Evolutionary conservation across 805 yeast species (phyloP).

Genomic region (Candida adriatica): DNA sequence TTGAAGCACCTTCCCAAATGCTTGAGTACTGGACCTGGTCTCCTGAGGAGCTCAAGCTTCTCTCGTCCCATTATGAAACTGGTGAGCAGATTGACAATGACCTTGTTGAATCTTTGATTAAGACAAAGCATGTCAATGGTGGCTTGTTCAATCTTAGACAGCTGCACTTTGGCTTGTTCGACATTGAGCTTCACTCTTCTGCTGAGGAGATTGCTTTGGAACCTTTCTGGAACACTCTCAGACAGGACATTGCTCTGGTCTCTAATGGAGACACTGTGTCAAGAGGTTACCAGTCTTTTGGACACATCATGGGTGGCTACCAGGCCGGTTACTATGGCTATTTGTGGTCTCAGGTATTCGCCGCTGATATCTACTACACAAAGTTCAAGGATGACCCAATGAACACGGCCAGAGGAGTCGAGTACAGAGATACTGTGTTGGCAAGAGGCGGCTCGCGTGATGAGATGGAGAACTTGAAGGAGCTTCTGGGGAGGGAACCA

Average conservation of each 20-base stretch:
- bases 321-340: conserved; percentile 86
- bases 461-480: conserved; percentile 54
- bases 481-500: conserved; percentile 72
- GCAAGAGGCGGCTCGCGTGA: conserved; percentile 71
- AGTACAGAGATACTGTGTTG: conserved; percentile 64
- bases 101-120: conserved; percentile 49
- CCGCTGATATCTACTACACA: conserved; percentile 73
- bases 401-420: conserved; percentile 51
- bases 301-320: conserved; percentile 74
- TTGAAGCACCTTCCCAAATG: conserved; percentile 89
- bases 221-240: conserved; percentile 56
- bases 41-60: conserved; percentile 43
- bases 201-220: conserved; percentile 41
- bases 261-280: conserved; percentile 47
- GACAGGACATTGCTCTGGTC: conserved; percentile 56
- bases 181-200: conserved; percentile 58
- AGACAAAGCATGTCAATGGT: conserved; percentile 69
- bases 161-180: conserved; percentile 72
- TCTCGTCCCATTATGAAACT: conserved; percentile 60
- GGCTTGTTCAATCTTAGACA: conserved; percentile 70
- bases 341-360: conserved; percentile 80
- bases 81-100: conserved; percentile 51
- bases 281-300: conserved; percentile 72
- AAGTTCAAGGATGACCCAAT: conserved; percentile 64
- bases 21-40: conserved; percentile 88